phyloP scores from a whole-genome alignment of 192 early-diverging fungal genomes.

The Linnemannia elongata region DNA sequence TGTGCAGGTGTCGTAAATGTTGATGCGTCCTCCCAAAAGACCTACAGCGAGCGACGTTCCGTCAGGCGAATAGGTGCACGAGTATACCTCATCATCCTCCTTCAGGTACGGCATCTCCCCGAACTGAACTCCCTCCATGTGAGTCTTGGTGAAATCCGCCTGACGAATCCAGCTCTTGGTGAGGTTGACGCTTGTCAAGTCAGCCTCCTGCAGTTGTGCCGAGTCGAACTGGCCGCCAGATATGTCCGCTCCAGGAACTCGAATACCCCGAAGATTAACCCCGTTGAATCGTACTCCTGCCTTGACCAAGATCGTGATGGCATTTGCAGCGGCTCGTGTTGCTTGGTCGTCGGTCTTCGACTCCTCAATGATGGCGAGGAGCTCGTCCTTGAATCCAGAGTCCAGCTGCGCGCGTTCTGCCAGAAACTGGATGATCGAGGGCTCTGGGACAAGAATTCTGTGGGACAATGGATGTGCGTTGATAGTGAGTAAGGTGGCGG shows the following conservation, averaged over 20 bases:
- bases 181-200: conserved; percentile 6
- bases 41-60: background rate
- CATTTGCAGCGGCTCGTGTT: conserved; percentile 1
- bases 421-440: conserved; percentile 12
- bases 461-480: background rate
- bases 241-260: conserved; percentile 15
- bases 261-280: conserved; percentile 9
- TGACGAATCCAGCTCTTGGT: background rate
- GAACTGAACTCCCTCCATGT: background rate
- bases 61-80: conserved; percentile 5
- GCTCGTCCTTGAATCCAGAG: conserved; percentile 3
- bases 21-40: background rate
- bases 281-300: conserved; percentile 15
- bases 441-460: background rate
- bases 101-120: conserved; percentile 11
- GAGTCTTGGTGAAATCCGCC: background rate
- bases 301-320: conserved; percentile 17
- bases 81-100: background rate
- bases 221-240: conserved; percentile 16
- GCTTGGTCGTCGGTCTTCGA: conserved; percentile 2
- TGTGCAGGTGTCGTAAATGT: background rate
- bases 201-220: background rate
- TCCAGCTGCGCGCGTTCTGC: conserved; percentile 2
- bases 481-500: background rate
- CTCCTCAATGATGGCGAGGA: conserved; percentile 3